Base-by-base conservation (phyloP, 2,329 filamentous ascomycete genomes). In the Paracoccidioides brasiliensis region DNA sequence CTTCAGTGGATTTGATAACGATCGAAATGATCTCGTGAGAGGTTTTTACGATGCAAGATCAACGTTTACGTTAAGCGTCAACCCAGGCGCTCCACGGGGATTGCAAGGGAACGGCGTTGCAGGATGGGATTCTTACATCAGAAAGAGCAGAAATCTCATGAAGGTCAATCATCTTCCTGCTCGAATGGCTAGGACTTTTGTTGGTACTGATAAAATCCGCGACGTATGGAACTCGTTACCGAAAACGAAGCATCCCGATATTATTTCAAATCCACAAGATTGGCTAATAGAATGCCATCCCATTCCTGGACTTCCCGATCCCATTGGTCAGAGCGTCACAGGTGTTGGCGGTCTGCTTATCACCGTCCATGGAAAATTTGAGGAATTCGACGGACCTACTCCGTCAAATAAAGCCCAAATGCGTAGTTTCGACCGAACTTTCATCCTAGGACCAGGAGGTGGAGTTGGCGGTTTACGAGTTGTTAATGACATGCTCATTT, bases 201-300 rank as follows among this genome's bases (percentile, higher is more conserved):
- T 75, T 7, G 88, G 89, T 1, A 72, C 75, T 3, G 76, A 81
- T 44, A 74, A 79, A 45, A 90, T 95, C 57, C 75, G 78, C 52
- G 78, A 83, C 55, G 68, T 83, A 15, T 94, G 89, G 84, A 78
- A 79, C 55, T 73, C 74, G 3, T 76, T 95, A 3, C 90, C 90
- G 0, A 72, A 75, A 43, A 91, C 88, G 7, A 80, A 79, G 46
- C 90, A 95, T 66, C 85, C 88, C 1, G 79, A 85, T 63, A 79
- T 94, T 59, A 74, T 78, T 51, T 72, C 78, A 0, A 80, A 88
- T 49, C 72, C 83, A 10, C 76, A 80, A 64, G 86, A 90, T 63
- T 95, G 89, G 77, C 80, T 89, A 53, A 82, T 95, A 66, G 89
- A 95, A 70, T 90, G 88, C 61, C 84, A 89, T 63, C 79, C 85